Evolutionary conservation across 805 yeast genomes (phyloP), one percentile per base, ranked within the genome.

Genomic region (Wickerhamomyces bisporus): DNA sequence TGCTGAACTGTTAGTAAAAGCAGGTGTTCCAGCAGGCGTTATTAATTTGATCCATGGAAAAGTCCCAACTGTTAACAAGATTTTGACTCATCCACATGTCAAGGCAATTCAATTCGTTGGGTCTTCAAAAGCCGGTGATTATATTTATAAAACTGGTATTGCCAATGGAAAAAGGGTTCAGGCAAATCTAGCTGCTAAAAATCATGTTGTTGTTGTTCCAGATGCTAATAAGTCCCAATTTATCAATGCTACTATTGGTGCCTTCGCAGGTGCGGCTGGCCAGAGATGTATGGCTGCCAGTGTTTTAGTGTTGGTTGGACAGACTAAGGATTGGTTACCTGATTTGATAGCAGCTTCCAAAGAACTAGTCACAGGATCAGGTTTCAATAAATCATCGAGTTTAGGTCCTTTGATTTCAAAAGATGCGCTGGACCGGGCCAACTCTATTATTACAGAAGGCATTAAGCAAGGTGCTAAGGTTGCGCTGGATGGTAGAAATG

Each of bases 191-290:
- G 88, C 88, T 6, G 88, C 88, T 23, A 81, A 81, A 64, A 81
- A 81, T 65, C 89, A 81, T 60, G 71, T 82, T 50, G 73, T 82
- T 35, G 76, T 81, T 16, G 69, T 79, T 45, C 87, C 87, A 3
- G 88, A 81, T 52, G 86, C 87, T 16, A 72, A 79, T 62, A 76
- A 77, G 58, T 55, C 63, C 42, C 82, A 76, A 46, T 77, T 83
- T 41, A 65, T 81, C 49, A 77, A 75, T 52, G 79, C 85, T 24
- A 64, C 80, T 25, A 77, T 69, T 38, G 88, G 88, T 32, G 86
- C 89, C 17, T 84, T 86, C 29, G 83, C 83, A 52, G 88, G 89
- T 28, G 89, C 89, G 42, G 88, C 88, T 19, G 89, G 89, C 38
- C 88, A 81, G 67, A 73, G 89, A 57, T 81, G 89, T 61, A 81